Base-by-base conservation (phyloP, 2,329 filamentous ascomycete genomes). In the Arthrobotrys sphaeroides region DNA sequence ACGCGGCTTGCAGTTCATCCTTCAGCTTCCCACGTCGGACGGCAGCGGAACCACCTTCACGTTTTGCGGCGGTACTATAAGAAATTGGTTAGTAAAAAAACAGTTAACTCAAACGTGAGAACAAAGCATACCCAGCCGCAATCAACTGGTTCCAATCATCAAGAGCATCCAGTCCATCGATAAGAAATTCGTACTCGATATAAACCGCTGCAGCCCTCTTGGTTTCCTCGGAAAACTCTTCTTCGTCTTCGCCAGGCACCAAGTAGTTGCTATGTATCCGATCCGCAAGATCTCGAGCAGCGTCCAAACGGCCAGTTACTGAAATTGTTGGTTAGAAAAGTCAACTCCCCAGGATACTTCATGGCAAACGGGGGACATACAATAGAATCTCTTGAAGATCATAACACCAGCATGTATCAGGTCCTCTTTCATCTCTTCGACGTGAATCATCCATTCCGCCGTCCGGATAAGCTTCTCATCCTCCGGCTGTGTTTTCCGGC, bases 321-420 rank as follows among this genome's bases (percentile, higher is more conserved):
- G 79, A 68, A 70, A 79, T 24, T 74, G 81, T 79, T 16, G 13
- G 42, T 43, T 59, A 47, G 33, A n/a, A 18, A 16, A 18, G n/a
- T 49, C 1, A 31, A 36, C 36, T 3, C 9, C 16, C 31, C 22
- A 36, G 22, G 20, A 22, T 1, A 38, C 24, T 26, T 40, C 18
- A 13, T 38, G 12, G 5, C 2, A n/a, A 31, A n/a, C n/a, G 18
- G 12, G 22, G 51, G 9, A 87, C 92, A 85, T 88, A 96, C 93
- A 87, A 51, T 96, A 86, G 80, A 97, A 93, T 75, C 90, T 89
- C 80, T 91, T 91, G 83, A 97, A 92, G n/a, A 94, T 87, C 79
- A 89, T 86, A 28, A 88, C 87, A 43, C 92, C 89, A 67, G 89
- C 85, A 16, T 84, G 83, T 79, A 94, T 92, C 20, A 92, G 89